These are phyloP conservation scores for Xylariaceae sp. DNA, from an alignment of 2,329 filamentous ascomycete species.

Conservation along the genomic window DNA sequence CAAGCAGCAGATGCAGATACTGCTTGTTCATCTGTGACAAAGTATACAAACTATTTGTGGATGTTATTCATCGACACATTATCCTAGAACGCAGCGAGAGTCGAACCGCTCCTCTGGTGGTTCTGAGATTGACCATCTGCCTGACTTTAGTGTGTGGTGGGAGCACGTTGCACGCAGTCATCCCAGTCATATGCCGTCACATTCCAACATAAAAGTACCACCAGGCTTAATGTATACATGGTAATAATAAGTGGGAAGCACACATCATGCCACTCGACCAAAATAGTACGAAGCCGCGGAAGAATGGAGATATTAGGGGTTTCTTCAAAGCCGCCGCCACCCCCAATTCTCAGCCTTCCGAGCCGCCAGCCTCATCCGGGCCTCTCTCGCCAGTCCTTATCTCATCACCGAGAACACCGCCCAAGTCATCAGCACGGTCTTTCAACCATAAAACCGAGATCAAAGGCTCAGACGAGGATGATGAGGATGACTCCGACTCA, in stretches of 20 bases:
- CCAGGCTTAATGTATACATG: background rate
- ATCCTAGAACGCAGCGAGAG: too few relatives aligned
- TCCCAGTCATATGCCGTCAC: too few relatives aligned
- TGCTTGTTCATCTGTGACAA: too few relatives aligned
- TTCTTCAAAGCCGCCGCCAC: conserved; percentile 25
- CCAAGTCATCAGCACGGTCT: conserved; percentile 22
- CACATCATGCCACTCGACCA: background rate
- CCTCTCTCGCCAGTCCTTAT: conserved; percentile 14
- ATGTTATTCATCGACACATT: too few relatives aligned
- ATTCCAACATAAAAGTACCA: too few relatives aligned
- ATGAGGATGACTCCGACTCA: conserved; percentile 65
- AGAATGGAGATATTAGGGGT: conserved; percentile 30
- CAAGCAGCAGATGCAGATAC: too few relatives aligned
- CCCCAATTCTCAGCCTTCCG: conserved; percentile 14
- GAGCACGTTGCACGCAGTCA: too few relatives aligned
- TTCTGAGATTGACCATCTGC: too few relatives aligned
- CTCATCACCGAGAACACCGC: conserved; percentile 29
- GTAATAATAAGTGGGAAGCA: background rate
- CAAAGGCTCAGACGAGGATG: conserved; percentile 68
- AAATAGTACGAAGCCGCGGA: conserved; percentile 12
- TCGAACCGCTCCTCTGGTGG: too few relatives aligned
- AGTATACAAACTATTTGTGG: too few relatives aligned
- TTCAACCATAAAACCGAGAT: conserved; percentile 55
- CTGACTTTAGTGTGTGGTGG: too few relatives aligned
- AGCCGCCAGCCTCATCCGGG: conserved; percentile 13